Percentiles rank a stretch among this genome's conserved stretches.
Evolutionary conservation across 1,284 basidiomycete genomes (phyloP).

Genomic region (Pascua sp.): DNA sequence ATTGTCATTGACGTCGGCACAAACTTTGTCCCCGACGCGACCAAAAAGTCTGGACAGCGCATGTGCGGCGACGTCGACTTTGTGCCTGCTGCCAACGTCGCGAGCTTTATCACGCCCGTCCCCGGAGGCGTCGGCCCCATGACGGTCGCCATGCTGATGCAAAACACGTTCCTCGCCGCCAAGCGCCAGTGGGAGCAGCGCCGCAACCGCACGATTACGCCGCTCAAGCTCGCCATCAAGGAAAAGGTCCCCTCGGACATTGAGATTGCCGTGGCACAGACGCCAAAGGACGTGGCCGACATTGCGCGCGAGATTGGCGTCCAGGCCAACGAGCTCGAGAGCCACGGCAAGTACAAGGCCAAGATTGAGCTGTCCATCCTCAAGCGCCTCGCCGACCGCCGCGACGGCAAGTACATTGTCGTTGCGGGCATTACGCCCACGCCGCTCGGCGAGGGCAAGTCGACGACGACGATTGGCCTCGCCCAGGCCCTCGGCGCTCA

Average conservation of each 20-base stretch:
- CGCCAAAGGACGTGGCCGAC: constrained; percentile 79
- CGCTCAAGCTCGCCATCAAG: constrained; percentile 71
- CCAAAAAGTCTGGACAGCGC: constrained; percentile 92
- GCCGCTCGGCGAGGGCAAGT: constrained; percentile 96
- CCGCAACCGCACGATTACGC: constrained; percentile 64
- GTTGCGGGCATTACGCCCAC: constrained; percentile 98
- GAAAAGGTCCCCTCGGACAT: constrained; percentile 91
- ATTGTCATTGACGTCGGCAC: constrained; percentile 97
- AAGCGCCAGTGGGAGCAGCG: constrained; percentile 71
- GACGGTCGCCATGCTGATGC: constrained; percentile 99
- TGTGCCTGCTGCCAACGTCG: constrained; percentile 68
- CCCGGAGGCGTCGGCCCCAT: constrained; percentile 98
- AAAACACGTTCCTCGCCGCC: constrained; percentile 84
- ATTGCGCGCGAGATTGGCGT: constrained; percentile 89
- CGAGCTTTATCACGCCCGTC: constrained; percentile 91
- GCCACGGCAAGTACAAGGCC: constrained; percentile 94
- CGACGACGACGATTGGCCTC: constrained; percentile 95
- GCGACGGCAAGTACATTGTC: constrained; percentile 95
- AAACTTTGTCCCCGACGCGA: constrained; percentile 86
- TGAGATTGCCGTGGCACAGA: constrained; percentile 92
- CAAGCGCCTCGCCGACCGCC: constrained; percentile 77
- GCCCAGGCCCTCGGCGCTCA: constrained; percentile 96
- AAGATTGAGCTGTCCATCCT: constrained; percentile 91
- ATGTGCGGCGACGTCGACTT: constrained; percentile 96
- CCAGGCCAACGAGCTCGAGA: constrained; percentile 81